Base-by-base conservation (phyloP, 768 basidiomycete species). In the Rhodotorula babjevae region DNA sequence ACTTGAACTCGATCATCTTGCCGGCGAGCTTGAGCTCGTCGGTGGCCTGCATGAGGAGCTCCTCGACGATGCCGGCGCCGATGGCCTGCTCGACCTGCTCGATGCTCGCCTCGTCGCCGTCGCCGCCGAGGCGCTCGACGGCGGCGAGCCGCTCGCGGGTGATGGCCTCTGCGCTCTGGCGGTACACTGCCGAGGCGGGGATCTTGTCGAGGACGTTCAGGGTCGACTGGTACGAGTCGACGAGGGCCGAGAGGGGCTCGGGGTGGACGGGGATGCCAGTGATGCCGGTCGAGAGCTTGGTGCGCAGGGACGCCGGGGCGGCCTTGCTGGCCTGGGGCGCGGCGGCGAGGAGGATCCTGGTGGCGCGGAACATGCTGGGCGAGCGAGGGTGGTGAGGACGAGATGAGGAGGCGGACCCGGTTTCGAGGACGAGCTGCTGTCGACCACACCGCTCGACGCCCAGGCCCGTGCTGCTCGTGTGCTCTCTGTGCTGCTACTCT, bases 1-100 rank as follows among this genome's bases (percentile, higher is more conserved):
- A 87, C 83, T 94, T 95, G 93, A 92, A 98, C 79, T 93, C 89
- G n/a, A 89, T 79, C 89, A 89, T 80, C 89, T 90, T 90, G 46
- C 83, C 83, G 10, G 85, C 90, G 52, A 97, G 84, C 67, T 83
- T 84, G 67, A 92, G 83, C 81, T 98, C 94, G 79, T 90, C 90
- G 76, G 87, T 82, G 19, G 93, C 94, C 81, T 91, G 87, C 76
- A 87, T 85, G 77, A 98, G 78, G 47, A 90, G 86, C 81, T 92
- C 85, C 83, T 98, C 94, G 56, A 96, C 90, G 77, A 91, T 87
- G 0, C 92, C 91, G 80, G 91, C 91, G 62, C 88, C 86, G 53
- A 97, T 80, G 80, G 86, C 85, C 79, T 85, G 86, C 83, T 96
- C 94, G 16, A 85, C 90, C 15, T 82, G 81, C 27, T 82, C 81